Evolutionary conservation across 2,329 filamentous ascomycete species (phyloP).

Genomic region (Epichloe aotearoae): DNA sequence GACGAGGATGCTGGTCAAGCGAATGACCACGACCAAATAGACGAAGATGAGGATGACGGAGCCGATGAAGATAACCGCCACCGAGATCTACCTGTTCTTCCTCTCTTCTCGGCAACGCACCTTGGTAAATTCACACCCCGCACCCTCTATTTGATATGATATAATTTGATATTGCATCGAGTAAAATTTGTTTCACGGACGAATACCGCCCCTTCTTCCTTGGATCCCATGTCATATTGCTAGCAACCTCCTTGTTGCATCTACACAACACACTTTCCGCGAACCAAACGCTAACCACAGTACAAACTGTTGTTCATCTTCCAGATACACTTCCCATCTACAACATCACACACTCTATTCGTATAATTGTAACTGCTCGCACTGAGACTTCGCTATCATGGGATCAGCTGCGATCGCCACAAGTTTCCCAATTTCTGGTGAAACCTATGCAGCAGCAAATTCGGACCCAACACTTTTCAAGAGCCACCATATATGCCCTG

Average conservation of each 20-base stretch:
- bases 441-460: conserved; percentile 93
- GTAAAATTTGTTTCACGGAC: not conserved
- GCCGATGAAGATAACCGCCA: conserved; percentile 25
- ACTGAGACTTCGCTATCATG: conserved; percentile 88
- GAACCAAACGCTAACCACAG: not conserved
- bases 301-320: not conserved
- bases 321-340: conserved; percentile 78
- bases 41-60: conserved; percentile 29
- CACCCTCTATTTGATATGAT: not conserved
- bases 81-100: conserved; percentile 37
- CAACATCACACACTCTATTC: conserved; percentile 78
- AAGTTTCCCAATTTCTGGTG: conserved; percentile 88
- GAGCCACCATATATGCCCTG: conserved; percentile 76
- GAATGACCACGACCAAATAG: conserved; percentile 37
- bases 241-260: not conserved
- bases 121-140: conserved; percentile 41
- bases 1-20: conserved; percentile 33
- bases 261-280: not conserved
- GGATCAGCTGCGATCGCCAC: conserved; percentile 91
- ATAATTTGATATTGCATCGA: not conserved
- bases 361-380: conserved; percentile 67
- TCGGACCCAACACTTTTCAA: conserved; percentile 66
- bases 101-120: conserved; percentile 68
- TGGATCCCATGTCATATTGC: not conserved
- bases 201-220: not conserved